Percentiles rank a stretch among this genome's conserved stretches.
These are phyloP conservation scores for Fusarium nelsonii DNA, from an alignment of 2,329 filamentous ascomycete genomes.

Conservation along the genomic window DNA sequence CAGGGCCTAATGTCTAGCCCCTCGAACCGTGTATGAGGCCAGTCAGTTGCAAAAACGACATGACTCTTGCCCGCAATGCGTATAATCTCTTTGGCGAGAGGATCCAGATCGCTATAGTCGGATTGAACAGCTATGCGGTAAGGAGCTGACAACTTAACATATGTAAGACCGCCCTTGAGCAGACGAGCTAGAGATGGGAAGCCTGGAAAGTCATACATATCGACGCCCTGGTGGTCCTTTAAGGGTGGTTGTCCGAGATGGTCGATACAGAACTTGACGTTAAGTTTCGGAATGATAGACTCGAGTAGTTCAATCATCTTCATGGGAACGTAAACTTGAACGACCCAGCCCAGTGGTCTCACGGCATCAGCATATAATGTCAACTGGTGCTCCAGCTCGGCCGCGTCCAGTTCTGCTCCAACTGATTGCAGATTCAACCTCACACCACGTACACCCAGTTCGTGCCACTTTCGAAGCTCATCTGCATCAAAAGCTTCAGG, in stretches of 20 bases:
- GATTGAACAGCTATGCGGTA: slow-evolving; percentile 65
- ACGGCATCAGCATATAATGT: slow-evolving; percentile 63
- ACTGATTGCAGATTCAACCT: slow-evolving; percentile 70
- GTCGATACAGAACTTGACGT: slow-evolving; percentile 68
- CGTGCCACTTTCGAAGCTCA: slow-evolving; percentile 65
- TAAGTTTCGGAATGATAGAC: slow-evolving; percentile 60
- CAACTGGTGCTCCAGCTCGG: slow-evolving; percentile 58
- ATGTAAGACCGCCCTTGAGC: slow-evolving; percentile 62
- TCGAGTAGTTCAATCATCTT: slow-evolving; percentile 62
- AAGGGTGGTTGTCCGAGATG: slow-evolving; percentile 68
- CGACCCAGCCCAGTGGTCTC: slow-evolving; percentile 64
- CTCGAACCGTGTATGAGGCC: slow-evolving; percentile 73
- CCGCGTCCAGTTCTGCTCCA: slow-evolving; percentile 55
- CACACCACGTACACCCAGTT: slow-evolving; percentile 68
- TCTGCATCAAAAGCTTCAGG: slow-evolving; percentile 54
- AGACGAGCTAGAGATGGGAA: slow-evolving; percentile 59
- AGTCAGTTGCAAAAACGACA: slow-evolving; percentile 71
- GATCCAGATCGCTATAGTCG: slow-evolving; percentile 59
- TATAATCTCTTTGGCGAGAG: slow-evolving; percentile 63
- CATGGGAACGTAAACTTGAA: slow-evolving; percentile 70
- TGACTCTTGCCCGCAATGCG: slow-evolving; percentile 55
- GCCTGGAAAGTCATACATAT: slow-evolving; percentile 44
- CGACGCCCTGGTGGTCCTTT: slow-evolving; percentile 34
- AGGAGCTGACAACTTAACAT: slow-evolving; percentile 69
- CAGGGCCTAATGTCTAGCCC: slow-evolving; percentile 62